These are phyloP conservation scores for Podila verticillata DNA, from an alignment of 192 early-diverging fungal genomes.

Conservation along the genomic window DNA sequence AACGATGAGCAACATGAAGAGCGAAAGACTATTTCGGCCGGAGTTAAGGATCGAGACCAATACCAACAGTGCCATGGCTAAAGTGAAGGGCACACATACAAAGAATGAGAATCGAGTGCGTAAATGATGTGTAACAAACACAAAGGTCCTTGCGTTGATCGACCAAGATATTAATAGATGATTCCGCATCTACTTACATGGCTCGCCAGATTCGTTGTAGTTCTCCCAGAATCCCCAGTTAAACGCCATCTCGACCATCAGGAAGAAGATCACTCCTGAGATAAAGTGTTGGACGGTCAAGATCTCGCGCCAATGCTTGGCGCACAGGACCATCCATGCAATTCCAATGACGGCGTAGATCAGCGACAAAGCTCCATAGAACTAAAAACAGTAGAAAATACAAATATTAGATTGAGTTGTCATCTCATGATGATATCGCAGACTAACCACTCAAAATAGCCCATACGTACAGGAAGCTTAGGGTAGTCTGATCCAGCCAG, in stretches of 20 bases:
- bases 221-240: constrained; percentile 87
- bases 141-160: neutral
- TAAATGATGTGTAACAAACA: neutral
- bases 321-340: constrained; percentile 82
- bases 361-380: constrained; percentile 80
- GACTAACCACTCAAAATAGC: neutral
- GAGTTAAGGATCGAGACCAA: constrained; percentile 86
- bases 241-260: constrained; percentile 92
- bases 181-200: constrained; percentile 54
- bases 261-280: constrained; percentile 82
- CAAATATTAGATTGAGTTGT: neutral
- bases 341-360: constrained; percentile 80
- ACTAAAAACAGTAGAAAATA: constrained; percentile 40
- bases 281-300: constrained; percentile 93
- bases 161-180: neutral
- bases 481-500: constrained; percentile 90
- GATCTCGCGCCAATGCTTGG: constrained; percentile 88
- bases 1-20: constrained; percentile 96
- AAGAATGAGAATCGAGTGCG: neutral
- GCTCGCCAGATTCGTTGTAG: constrained; percentile 69
- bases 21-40: constrained; percentile 90
- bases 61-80: constrained; percentile 71
- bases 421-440: neutral
- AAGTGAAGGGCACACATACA: neutral
- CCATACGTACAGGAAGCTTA: constrained; percentile 74